A percentile compares a stretch with the other conserved stretches of the same genome.
phyloP scores from a whole-genome alignment of 345 rosid species.

The Brassica rapa region DNA sequence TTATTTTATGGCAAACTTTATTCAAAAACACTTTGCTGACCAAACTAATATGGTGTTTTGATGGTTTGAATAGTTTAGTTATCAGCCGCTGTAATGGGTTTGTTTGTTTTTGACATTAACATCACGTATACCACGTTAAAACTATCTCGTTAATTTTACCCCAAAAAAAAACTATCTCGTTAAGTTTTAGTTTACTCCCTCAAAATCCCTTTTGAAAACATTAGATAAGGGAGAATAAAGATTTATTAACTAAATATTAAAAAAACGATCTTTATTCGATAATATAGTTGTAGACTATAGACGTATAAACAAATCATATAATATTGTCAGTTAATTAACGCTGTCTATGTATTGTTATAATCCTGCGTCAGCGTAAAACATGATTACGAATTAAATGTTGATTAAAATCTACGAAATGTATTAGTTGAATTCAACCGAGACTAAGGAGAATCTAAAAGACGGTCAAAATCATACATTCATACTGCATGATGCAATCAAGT shows the following conservation, averaged over 20 bases:
- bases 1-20: slow-evolving; percentile 11
- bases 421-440: neutral
- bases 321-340: neutral
- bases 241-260: neutral
- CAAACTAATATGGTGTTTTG: slow-evolving; percentile 13
- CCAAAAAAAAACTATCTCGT: neutral
- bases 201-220: neutral
- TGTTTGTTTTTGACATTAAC: slow-evolving; percentile 28
- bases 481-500: neutral
- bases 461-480: neutral
- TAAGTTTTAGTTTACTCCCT: neutral
- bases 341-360: neutral
- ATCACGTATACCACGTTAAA: neutral
- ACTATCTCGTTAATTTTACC: neutral
- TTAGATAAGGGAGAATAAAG: neutral
- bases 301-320: neutral
- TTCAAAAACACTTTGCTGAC: slow-evolving; percentile 1
- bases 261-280: neutral
- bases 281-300: neutral
- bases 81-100: slow-evolving; percentile 5
- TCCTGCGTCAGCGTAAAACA: slow-evolving; percentile 15
- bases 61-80: neutral
- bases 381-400: slow-evolving; percentile 21
- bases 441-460: slow-evolving; percentile 10
- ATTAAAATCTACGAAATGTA: slow-evolving; percentile 20